Base-by-base conservation (phyloP, 2,329 filamentous ascomycete species). In the Sporothrix globosa region DNA sequence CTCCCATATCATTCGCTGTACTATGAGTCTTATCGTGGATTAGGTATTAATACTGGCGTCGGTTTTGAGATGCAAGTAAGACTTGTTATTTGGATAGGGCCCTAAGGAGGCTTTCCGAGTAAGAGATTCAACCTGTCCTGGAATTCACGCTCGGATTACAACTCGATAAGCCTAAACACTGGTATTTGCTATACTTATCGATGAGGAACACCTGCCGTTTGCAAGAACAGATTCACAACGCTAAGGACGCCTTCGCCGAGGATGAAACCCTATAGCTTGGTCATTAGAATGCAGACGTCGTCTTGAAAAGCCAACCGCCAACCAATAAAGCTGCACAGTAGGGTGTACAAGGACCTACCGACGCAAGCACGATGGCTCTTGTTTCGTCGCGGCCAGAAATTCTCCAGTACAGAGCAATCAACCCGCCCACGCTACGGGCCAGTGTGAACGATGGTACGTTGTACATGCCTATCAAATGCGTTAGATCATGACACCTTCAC, bases 381-480 rank as follows among this genome's bases (percentile, higher is more conserved):
- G 94, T 94, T 76, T 90, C 91, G 76, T 83, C 81, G 76, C 81
- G 80, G 76, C 82, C 78, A 78, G 80, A 77, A 78, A 82, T 82
- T 68, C 83, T 84, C 93, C 93, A 97, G 81, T 91, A 96, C 85
- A 91, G 93, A 73, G 88, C 90, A 39, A 86, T 75, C 9, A 88
- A 63, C 0, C 96, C 96, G 2, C 96, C 96, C 11, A 92, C 88
- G 0, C 93, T 92, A 73, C 96, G 85, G 0, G 96, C 94, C 50
- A 99, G 83, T 0, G 96, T 99, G 78, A 99, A 99, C 0, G 93
- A 97, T 0, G 96, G 96, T 0, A 95, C 93, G 76, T 98, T 99
- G 81, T 98, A 99, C 89, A 99, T 99, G 65, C 96, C 91, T 90
- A 48, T 7, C 14, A 3, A 48, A 13, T 52, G 14, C 17, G 50